A percentile compares a stretch with the other conserved stretches of the same genome.
phyloP scores from a whole-genome alignment of 768 basidiomycete species.

The Boletus reticuloceps region DNA sequence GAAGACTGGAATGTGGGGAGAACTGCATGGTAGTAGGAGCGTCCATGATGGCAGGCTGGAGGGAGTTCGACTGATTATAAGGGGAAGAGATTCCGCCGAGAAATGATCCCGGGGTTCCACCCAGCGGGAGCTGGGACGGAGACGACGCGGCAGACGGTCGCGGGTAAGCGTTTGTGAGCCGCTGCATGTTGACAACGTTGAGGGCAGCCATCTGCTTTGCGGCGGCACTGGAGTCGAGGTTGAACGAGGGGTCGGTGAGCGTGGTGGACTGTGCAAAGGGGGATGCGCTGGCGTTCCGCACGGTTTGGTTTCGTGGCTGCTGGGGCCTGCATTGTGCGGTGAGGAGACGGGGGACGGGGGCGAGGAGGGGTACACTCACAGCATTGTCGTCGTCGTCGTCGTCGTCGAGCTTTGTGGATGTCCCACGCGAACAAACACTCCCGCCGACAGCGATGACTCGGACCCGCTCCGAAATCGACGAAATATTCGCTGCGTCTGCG shows the following conservation, averaged over 20 bases:
- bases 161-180: constrained; percentile 55
- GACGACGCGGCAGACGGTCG: constrained; percentile 37
- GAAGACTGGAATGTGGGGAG: constrained; percentile 42
- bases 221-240: constrained; percentile 60
- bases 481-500: constrained; percentile 63
- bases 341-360: neutral
- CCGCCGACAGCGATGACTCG: constrained; percentile 20
- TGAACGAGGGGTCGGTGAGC: constrained; percentile 42
- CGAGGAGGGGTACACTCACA: constrained; percentile 25
- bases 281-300: constrained; percentile 14
- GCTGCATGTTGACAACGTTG: constrained; percentile 49
- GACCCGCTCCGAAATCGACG: constrained; percentile 78
- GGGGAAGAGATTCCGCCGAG: constrained; percentile 55
- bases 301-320: constrained; percentile 27
- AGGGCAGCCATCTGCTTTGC: constrained; percentile 84
- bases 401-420: constrained; percentile 13
- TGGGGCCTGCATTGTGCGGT: constrained; percentile 38
- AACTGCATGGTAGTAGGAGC: constrained; percentile 40
- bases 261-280: constrained; percentile 20
- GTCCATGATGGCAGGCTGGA: constrained; percentile 41
- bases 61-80: constrained; percentile 28
- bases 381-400: constrained; percentile 27
- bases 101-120: constrained; percentile 66
- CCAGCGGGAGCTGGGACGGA: constrained; percentile 33
- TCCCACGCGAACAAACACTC: constrained; percentile 19